A percentile compares a stretch with the other conserved stretches of the same genome.
These are phyloP conservation scores for Nakazawaea siamensis DNA, from an alignment of 805 yeast genomes.

Conservation along the genomic window DNA sequence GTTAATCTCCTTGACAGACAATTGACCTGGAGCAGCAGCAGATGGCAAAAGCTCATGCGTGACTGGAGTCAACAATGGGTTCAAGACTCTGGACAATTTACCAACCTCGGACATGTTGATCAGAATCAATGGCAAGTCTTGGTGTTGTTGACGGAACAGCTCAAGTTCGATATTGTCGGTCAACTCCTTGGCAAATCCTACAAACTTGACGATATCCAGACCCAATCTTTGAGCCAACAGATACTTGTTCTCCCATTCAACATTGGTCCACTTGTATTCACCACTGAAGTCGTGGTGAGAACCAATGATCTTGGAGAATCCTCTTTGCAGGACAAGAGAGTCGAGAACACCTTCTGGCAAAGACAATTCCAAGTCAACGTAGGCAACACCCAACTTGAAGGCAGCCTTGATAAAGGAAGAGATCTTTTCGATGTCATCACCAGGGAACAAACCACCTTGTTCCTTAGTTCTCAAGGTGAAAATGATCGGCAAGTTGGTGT, in stretches of 20 bases:
- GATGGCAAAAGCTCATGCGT: slow-evolving; percentile 62
- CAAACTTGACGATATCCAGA: slow-evolving; percentile 75
- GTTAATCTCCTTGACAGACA: slow-evolving; percentile 61
- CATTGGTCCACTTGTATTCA: slow-evolving; percentile 49
- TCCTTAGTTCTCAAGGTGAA: slow-evolving; percentile 69
- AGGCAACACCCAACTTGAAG: slow-evolving; percentile 71
- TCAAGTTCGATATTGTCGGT: slow-evolving; percentile 69
- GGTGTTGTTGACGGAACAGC: slow-evolving; percentile 51
- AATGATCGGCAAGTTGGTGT: slow-evolving; percentile 64
- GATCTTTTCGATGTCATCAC: slow-evolving; percentile 39
- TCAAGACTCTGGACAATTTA: slow-evolving; percentile 70
- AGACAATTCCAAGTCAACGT: slow-evolving; percentile 71
- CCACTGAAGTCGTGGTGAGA: slow-evolving; percentile 76
- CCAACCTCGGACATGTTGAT: slow-evolving; percentile 77
- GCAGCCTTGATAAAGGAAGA: slow-evolving; percentile 51
- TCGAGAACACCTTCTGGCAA: slow-evolving; percentile 50
- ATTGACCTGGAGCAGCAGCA: slow-evolving; percentile 76
- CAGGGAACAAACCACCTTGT: slow-evolving; percentile 82
- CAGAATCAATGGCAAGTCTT: slow-evolving; percentile 62
- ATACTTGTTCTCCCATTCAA: slow-evolving; percentile 71
- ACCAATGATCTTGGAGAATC: slow-evolving; percentile 67
- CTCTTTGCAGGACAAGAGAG: slow-evolving; percentile 41
- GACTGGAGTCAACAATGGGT: slow-evolving; percentile 74
- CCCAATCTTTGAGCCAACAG: slow-evolving; percentile 55
- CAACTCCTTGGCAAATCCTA: slow-evolving; percentile 61